A percentile compares a stretch with the other conserved stretches of the same genome.
Evolutionary conservation across 805 yeast species (phyloP).

Genomic region (Kuraishia floccosa): DNA sequence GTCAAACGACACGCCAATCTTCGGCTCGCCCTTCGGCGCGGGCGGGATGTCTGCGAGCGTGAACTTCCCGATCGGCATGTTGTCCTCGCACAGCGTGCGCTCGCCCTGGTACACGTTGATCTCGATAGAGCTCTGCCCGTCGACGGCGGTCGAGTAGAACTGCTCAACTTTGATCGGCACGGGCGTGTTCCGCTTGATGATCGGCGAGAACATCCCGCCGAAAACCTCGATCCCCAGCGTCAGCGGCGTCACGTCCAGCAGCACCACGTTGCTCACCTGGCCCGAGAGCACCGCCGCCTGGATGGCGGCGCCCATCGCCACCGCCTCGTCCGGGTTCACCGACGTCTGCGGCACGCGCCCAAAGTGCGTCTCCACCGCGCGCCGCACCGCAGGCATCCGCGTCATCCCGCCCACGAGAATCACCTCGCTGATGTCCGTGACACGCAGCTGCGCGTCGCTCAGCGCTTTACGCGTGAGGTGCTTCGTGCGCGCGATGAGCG

Average conservation of each 20-base stretch:
- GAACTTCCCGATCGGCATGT: slow-evolving; percentile 91
- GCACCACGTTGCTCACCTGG: slow-evolving; percentile 84
- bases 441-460: slow-evolving; percentile 63
- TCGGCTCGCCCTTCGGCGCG: slow-evolving; percentile 82
- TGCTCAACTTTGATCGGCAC: slow-evolving; percentile 91
- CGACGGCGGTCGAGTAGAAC: slow-evolving; percentile 89
- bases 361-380: slow-evolving; percentile 66
- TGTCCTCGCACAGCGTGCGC: slow-evolving; percentile 90
- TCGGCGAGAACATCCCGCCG: slow-evolving; percentile 90
- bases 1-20: slow-evolving; percentile 87
- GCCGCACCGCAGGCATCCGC: slow-evolving; percentile 81
- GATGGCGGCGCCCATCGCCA: slow-evolving; percentile 94
- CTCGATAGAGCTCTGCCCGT: slow-evolving; percentile 91
- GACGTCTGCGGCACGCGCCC: slow-evolving; percentile 80
- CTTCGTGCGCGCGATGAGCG: slow-evolving; percentile 60
- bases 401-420: slow-evolving; percentile 89
- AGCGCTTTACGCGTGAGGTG: slow-evolving; percentile 75
- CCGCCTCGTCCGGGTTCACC: slow-evolving; percentile 93
- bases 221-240: slow-evolving; percentile 92
- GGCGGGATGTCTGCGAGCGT: slow-evolving; percentile 87
- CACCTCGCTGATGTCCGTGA: slow-evolving; percentile 64
- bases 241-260: slow-evolving; percentile 82
- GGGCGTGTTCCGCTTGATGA: slow-evolving; percentile 83
- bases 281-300: slow-evolving; percentile 97
- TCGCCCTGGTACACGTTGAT: slow-evolving; percentile 98